A percentile compares a stretch with the other conserved stretches of the same genome.
phyloP scores from a whole-genome alignment of 1,284 basidiomycete species.

The Naganishia liquefaciens region DNA sequence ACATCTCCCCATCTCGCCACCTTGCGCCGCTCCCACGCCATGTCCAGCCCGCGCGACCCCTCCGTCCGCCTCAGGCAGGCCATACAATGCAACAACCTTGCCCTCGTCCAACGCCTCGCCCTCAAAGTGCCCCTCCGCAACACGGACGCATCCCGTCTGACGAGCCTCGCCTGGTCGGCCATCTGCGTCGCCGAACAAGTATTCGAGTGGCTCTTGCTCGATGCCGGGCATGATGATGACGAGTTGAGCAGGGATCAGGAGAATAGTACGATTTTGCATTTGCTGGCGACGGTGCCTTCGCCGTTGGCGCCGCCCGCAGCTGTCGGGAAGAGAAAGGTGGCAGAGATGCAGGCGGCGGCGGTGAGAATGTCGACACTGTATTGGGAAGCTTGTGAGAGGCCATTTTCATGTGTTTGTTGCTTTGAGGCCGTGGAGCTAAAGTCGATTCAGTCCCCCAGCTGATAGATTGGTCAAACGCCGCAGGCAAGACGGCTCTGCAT shows the following conservation, averaged over 20 bases:
- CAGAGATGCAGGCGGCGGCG: slow-evolving; percentile 66
- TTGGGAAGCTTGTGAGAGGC: slow-evolving; percentile 70
- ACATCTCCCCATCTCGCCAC: background rate
- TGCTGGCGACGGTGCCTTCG: slow-evolving; percentile 74
- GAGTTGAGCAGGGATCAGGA: slow-evolving; percentile 84
- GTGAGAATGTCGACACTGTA: slow-evolving; percentile 78
- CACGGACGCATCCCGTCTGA: slow-evolving; percentile 71
- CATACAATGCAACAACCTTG: slow-evolving; percentile 69
- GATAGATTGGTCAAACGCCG: slow-evolving; percentile 83
- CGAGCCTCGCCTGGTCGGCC: slow-evolving; percentile 84
- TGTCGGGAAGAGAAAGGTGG: slow-evolving; percentile 2
- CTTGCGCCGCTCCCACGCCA: background rate
- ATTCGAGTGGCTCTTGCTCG: slow-evolving; percentile 80
- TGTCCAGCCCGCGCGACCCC: background rate
- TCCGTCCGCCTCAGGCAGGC: background rate
- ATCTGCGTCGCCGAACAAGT: slow-evolving; percentile 80
- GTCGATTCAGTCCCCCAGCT: slow-evolving; percentile 62
- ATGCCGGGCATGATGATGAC: slow-evolving; percentile 81
- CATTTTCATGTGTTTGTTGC: background rate
- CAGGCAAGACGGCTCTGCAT: slow-evolving; percentile 87
- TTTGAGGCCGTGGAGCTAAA: slow-evolving; percentile 33
- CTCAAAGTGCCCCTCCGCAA: slow-evolving; percentile 78
- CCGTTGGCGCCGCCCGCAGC: slow-evolving; percentile 47
- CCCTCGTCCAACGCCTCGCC: slow-evolving; percentile 74
- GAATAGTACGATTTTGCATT: slow-evolving; percentile 84